Evolutionary conservation across 2,329 filamentous ascomycete genomes (phyloP).

Genomic region (Knufia petricola): DNA sequence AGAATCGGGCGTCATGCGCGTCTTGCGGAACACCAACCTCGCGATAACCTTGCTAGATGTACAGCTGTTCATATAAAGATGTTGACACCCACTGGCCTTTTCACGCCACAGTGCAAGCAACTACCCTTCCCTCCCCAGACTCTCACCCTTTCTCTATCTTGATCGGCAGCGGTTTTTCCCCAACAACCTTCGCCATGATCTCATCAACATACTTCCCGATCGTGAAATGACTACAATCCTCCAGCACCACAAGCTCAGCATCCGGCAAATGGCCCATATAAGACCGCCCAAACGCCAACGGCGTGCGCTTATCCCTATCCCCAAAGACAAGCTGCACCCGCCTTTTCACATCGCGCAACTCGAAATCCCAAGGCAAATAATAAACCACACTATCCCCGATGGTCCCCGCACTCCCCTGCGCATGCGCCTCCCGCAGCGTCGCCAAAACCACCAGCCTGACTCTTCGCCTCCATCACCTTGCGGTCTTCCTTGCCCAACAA

Average conservation of each 20-base stretch:
- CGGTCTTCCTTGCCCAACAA: neutral
- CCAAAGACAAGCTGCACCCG: conserved; percentile 1
- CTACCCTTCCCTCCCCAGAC: no score
- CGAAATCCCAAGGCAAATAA: neutral
- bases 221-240: neutral
- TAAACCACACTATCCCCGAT: neutral
- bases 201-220: conserved; percentile 4
- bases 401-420: neutral
- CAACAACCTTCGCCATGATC: neutral
- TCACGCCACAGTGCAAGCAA: no score
- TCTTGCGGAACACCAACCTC: no score
- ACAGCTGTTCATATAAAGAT: no score
- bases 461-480: neutral
- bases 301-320: neutral
- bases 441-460: neutral
- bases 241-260: neutral
- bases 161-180: conserved; percentile 27
- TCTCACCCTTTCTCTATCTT: no score
- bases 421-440: neutral
- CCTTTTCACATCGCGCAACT: neutral
- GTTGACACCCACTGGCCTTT: no score
- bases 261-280: neutral
- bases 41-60: no score
- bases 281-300: neutral
- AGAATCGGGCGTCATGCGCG: no score